Evolutionary conservation across 1,284 basidiomycete species (phyloP), one percentile per base, ranked within the genome.

Genomic region (Trichosporon sp.): DNA sequence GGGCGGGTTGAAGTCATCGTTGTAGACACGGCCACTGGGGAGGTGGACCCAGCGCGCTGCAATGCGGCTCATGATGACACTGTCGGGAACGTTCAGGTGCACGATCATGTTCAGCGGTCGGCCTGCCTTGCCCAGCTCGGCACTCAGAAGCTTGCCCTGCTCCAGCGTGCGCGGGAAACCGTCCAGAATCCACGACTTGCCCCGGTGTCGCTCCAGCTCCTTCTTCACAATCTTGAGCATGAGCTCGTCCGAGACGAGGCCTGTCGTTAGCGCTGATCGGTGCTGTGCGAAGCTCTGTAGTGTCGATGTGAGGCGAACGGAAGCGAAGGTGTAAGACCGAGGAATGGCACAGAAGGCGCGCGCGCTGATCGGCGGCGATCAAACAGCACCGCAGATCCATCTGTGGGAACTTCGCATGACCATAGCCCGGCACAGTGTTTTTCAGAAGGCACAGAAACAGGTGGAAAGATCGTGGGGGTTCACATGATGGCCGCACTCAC

Each of bases 121-220:
- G 40, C 76, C 75, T 11, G 81, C 76, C 5, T 72, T 59, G 67
- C 97, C 91, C 10, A 54, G 49, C 16, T 31, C 27, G 27, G 27
- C 49, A 4, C 14, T n/a, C 14, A 99, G 84, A 52, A 95, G 83
- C 76, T 88, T 83, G 1, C 92, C 95, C 80, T 99, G 95, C 16
- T 86, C 87, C 2, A 95, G 80, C 2, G 95, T 99, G 40, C 95
- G 88, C 32, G 95, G 95, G 75, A 99, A 99, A 5, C 95, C 95
- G 74, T 99, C 95, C 34, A 99, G 81, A 69, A 98, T 90, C 95
- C 95, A 97, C 71, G 76, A 78, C 73, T 73, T 76, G 59, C 76
- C 78, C 16, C 69, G 67, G 61, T 79, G 67, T 37, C 76, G 70
- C 58, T 81, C 78, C 52, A 81, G 66, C 64, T 81, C 79, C 19